Conservation (phyloP, 371 early-diverging fungal genomes). For the Choanephora cucurbitarum region DNA sequence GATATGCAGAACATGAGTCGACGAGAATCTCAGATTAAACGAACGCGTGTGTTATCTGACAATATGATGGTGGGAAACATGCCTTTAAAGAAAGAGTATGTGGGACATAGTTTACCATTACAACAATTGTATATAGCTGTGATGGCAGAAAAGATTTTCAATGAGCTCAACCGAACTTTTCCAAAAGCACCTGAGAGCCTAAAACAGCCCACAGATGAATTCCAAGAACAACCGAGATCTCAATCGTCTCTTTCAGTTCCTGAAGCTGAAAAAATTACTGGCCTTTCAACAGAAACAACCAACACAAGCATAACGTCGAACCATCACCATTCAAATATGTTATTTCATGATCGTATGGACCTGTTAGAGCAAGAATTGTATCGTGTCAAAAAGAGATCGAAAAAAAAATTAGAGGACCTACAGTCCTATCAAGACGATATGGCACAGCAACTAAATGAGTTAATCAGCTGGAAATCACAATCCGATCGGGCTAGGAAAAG, state of each 20-base stretch:
- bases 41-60: conserved; percentile 36
- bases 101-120: conserved; percentile 26
- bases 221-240: not conserved
- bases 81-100: conserved; percentile 38
- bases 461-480: conserved; percentile 29
- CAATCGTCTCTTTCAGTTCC: not conserved
- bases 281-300: conserved; percentile 3
- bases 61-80: conserved; percentile 49
- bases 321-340: conserved; percentile 21
- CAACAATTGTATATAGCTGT: conserved; percentile 40
- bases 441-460: conserved; percentile 27
- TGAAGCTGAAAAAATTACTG: not conserved
- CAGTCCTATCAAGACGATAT: conserved; percentile 26
- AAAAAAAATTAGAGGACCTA: conserved; percentile 35
- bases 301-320: conserved; percentile 6
- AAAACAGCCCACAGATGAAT: too few species aligned
- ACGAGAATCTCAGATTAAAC: not conserved
- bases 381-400: conserved; percentile 29
- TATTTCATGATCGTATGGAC: conserved; percentile 52
- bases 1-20: conserved; percentile 36
- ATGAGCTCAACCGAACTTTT: conserved; percentile 17
- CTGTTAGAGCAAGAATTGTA: conserved; percentile 44
- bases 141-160: conserved; percentile 42
- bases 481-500: conserved; percentile 27
- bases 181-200: not conserved